Conservation (phyloP, 2,329 filamentous ascomycete species). For the Aspergillus costaricaensis region DNA sequence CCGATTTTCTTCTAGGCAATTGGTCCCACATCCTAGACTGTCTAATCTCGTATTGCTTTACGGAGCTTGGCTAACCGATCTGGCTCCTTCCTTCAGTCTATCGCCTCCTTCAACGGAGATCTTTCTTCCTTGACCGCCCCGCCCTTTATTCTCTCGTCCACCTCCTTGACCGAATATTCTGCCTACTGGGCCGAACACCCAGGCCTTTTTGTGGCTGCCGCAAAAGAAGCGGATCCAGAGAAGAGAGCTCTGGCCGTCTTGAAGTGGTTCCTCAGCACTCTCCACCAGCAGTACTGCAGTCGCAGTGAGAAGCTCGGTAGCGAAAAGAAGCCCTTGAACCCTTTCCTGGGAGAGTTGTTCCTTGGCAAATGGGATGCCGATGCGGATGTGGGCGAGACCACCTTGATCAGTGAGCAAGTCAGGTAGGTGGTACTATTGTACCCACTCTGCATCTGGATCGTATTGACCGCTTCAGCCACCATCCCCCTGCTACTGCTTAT, state of each 20-base stretch:
- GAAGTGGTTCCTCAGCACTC: conserved; percentile 91
- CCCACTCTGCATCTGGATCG: neutral
- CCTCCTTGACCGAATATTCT: conserved; percentile 77
- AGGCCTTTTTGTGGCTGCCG: conserved; percentile 75
- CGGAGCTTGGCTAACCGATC: conserved; percentile 2
- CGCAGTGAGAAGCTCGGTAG: conserved; percentile 79
- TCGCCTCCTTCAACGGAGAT: conserved; percentile 80
- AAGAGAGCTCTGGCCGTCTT: conserved; percentile 85
- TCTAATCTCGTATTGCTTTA: neutral
- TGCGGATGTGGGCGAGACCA: conserved; percentile 69
- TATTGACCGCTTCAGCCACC: conserved; percentile 60
- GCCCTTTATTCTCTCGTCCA: conserved; percentile 78
- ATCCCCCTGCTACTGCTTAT: conserved; percentile 93
- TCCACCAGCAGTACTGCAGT: conserved; percentile 80
- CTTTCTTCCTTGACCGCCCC: conserved; percentile 78
- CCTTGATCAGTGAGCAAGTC: conserved; percentile 91
- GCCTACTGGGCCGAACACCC: conserved; percentile 83
- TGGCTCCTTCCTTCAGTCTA: conserved; percentile 53
- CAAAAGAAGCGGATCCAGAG: conserved; percentile 73
- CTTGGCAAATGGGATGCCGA: conserved; percentile 85
- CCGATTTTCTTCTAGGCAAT: neutral
- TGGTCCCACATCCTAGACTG: neutral
- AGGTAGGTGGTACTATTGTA: conserved; percentile 48
- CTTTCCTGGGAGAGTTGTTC: conserved; percentile 93
- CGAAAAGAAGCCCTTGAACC: conserved; percentile 97